Base-by-base conservation (phyloP, 2,329 filamentous ascomycete species). In the Monosporascus sp. region DNA sequence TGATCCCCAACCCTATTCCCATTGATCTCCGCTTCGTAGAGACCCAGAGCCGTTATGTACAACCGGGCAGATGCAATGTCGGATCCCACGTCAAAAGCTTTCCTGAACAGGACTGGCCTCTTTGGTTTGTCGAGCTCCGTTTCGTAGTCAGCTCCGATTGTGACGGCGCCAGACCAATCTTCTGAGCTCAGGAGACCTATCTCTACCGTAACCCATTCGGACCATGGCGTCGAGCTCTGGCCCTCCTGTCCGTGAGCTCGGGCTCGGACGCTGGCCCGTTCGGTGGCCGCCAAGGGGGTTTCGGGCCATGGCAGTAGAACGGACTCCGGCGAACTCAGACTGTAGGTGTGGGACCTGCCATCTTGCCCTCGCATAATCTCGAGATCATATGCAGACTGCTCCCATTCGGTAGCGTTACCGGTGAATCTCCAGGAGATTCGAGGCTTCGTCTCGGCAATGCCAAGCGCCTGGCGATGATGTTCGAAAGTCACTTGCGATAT, bases 1-100 rank as follows among this genome's bases (percentile, higher is more conserved):
- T 65, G 52, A 36, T 73, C 70, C 0, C 73, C 72, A 2, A 79
- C 70, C 5, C 63, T 61, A 0, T 64, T 54, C 0, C 75, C 77
- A 49, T 82, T 80, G 54, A 81, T 74, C 35, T 71, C 70, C 0
- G 72, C 74, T 41, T 74, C 68, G 50, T 77, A 80, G 1, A 79
- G 50, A 0, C 78, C 77, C 1, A 73, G 63, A 0, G 70, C 69
- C 0, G 76, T 78, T 41, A 78, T 74, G 50, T 80, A 79, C 0
- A 80, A 62, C 1, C 76, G 67, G 0, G 76, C 76, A 0, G 66
- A 69, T 5, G 58, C 39, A 18, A 72, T 41, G 2, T 57, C 50
- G 0, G 47, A 36, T 0, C 55, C 49, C 0, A 70, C 45, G 1
- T 54, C 35, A 37, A 76, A 75, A 1, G 57, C 55, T 18, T 70